Evolutionary conservation across 1,284 basidiomycete genomes (phyloP).

Genomic region (Cutaneotrichosporon arboriforme): DNA sequence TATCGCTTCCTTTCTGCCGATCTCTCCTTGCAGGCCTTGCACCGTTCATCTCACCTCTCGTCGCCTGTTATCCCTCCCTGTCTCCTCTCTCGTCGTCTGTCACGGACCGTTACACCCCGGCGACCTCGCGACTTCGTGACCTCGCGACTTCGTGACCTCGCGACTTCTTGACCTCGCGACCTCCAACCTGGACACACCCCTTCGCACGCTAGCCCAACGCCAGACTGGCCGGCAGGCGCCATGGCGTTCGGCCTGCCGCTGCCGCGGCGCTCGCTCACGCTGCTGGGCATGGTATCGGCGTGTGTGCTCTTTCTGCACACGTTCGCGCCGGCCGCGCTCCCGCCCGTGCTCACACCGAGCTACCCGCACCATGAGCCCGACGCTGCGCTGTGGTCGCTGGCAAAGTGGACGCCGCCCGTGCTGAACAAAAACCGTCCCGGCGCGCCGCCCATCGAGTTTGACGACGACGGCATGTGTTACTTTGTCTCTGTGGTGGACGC

Average conservation of each 20-base stretch:
- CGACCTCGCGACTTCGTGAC: too few species aligned
- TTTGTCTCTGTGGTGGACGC: slow-evolving; percentile 47
- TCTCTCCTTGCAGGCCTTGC: too few species aligned
- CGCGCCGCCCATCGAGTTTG: slow-evolving; percentile 34
- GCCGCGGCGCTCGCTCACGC: slow-evolving; percentile 8
- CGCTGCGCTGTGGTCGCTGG: slow-evolving; percentile 32
- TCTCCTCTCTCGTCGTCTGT: too few species aligned
- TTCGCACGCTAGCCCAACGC: not conserved
- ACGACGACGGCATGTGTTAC: slow-evolving; percentile 44
- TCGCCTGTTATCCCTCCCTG: too few species aligned
- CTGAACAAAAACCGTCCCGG: slow-evolving; percentile 27
- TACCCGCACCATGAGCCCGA: slow-evolving; percentile 35
- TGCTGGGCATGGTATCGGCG: slow-evolving; percentile 24
- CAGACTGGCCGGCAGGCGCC: not conserved
- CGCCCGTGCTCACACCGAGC: slow-evolving; percentile 31
- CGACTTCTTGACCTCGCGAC: too few species aligned
- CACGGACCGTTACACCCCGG: too few species aligned
- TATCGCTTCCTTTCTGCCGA: too few species aligned
- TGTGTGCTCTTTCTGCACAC: slow-evolving; percentile 39
- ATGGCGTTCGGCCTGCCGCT: not conserved
- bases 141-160: too few species aligned
- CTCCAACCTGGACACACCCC: too few species aligned
- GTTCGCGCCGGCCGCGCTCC: slow-evolving; percentile 34
- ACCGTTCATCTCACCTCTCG: too few species aligned
- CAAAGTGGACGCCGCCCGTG: slow-evolving; percentile 43